These are phyloP conservation scores for Echria macrotheca DNA, from an alignment of 495 filamentous ascomycete genomes.

Conservation along the genomic window DNA sequence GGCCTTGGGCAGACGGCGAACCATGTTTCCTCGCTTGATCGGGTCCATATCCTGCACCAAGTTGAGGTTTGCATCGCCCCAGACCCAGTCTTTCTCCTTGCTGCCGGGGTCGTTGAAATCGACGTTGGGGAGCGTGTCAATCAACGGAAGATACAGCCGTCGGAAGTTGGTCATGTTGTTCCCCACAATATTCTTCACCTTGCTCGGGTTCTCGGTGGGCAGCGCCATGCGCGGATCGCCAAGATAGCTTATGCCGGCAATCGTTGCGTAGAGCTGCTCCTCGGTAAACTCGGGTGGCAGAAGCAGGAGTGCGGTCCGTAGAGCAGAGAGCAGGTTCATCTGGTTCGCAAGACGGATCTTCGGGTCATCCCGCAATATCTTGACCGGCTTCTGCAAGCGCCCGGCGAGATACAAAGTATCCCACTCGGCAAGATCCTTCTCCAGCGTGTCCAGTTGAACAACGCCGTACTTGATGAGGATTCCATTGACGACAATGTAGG, in stretches of 20 bases:
- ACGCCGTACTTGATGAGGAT: conserved; percentile 97
- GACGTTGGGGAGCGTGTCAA: conserved; percentile 85
- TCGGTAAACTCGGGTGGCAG: conserved; percentile 82
- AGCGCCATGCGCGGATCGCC: conserved; percentile 91
- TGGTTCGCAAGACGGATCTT: conserved; percentile 89
- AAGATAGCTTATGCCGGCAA: conserved; percentile 86
- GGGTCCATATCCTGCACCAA: conserved; percentile 90
- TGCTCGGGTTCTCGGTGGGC: conserved; percentile 82
- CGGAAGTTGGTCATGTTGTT: conserved; percentile 89
- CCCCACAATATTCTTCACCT: conserved; percentile 87
- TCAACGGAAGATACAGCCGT: conserved; percentile 79
- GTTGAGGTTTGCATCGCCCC: conserved; percentile 48
- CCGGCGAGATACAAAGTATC: conserved; percentile 90
- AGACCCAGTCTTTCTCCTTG: conserved; percentile 57
- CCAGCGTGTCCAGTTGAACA: conserved; percentile 85
- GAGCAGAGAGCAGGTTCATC: conserved; percentile 84
- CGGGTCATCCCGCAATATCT: conserved; percentile 91
- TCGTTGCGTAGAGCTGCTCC: conserved; percentile 78
- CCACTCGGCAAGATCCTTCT: conserved; percentile 79
- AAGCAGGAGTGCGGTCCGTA: conserved; percentile 82
- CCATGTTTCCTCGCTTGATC: conserved; percentile 86
- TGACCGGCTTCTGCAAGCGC: conserved; percentile 92
- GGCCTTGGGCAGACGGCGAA: conserved; percentile 78
- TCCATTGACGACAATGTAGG: conserved; percentile 91
- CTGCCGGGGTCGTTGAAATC: conserved; percentile 66